phyloP scores from a whole-genome alignment of 192 early-diverging fungal species.

The Mortierella antarctica region DNA sequence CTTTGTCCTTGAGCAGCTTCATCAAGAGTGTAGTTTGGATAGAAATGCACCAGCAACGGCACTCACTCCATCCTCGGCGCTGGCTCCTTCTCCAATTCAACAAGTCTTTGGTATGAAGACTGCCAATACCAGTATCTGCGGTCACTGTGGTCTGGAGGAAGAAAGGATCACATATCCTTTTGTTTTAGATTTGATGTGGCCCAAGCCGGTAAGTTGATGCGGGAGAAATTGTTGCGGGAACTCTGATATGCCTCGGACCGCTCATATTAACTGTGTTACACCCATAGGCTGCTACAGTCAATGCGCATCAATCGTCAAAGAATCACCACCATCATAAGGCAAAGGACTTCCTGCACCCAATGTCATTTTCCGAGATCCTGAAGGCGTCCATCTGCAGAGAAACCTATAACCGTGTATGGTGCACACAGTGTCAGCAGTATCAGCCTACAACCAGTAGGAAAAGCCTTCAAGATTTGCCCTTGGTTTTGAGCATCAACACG shows the following conservation, averaged over 20 bases:
- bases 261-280: too few relatives aligned
- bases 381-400: conserved; percentile 72
- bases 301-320: conserved; percentile 45
- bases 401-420: conserved; percentile 87
- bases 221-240: neutral
- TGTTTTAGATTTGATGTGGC: conserved; percentile 87
- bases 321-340: conserved; percentile 35
- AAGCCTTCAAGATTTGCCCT: conserved; percentile 72
- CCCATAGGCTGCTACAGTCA: conserved; percentile 17
- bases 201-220: conserved; percentile 62
- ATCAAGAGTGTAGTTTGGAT: conserved; percentile 71
- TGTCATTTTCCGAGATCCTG: conserved; percentile 63
- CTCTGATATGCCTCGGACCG: neutral
- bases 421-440: conserved; percentile 84
- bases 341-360: conserved; percentile 24
- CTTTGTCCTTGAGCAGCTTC: conserved; percentile 92
- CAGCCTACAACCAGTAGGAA: conserved; percentile 82
- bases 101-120: conserved; percentile 77
- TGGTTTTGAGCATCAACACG: conserved; percentile 84
- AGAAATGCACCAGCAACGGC: conserved; percentile 42
- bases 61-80: conserved; percentile 8
- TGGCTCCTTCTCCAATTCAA: conserved; percentile 66
- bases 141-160: conserved; percentile 70
- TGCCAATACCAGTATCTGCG: conserved; percentile 70
- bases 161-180: conserved; percentile 77